A percentile compares a stretch with the other conserved stretches of the same genome.
Conservation (phyloP, 106 monocot genomes). For the Agapanthus africanus region DNA sequence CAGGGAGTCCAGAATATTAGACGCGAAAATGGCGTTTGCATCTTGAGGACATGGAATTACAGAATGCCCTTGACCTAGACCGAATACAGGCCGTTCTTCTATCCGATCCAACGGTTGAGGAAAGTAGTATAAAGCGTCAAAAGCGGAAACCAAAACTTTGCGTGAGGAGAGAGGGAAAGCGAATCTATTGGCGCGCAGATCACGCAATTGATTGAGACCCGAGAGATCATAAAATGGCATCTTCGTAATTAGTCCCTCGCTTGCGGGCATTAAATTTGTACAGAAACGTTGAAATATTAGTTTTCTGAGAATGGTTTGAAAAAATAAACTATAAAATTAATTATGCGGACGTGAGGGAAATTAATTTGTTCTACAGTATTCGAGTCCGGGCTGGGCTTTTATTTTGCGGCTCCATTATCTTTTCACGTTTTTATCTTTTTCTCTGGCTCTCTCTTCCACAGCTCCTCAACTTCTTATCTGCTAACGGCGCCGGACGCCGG, state of each 20-base stretch:
- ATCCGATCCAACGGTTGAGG: neutral
- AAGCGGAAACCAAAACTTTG: neutral
- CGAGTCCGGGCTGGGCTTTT: neutral
- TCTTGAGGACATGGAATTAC: no score
- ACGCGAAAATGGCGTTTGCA: no score
- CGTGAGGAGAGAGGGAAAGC: neutral
- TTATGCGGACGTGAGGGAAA: slow-evolving; percentile 6
- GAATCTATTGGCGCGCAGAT: slow-evolving; percentile 9
- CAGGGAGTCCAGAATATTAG: no score
- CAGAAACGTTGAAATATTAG: no score
- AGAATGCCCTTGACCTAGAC: neutral
- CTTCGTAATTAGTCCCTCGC: neutral
- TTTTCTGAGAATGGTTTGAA: neutral
- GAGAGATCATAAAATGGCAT: neutral
- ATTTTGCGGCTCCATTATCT: no score
- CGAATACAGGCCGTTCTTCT: neutral
- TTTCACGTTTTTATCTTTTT: no score
- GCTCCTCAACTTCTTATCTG: no score
- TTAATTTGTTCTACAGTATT: neutral
- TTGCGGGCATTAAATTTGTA: neutral
- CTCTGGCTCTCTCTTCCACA: no score
- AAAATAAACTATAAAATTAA: neutral
- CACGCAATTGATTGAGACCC: neutral
- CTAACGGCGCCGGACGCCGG: no score
- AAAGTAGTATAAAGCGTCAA: neutral